Percentiles rank a stretch among this genome's conserved stretches.
Evolutionary conservation across 1,284 basidiomycete genomes (phyloP).

Genomic region (Trichosporon ovoides): DNA sequence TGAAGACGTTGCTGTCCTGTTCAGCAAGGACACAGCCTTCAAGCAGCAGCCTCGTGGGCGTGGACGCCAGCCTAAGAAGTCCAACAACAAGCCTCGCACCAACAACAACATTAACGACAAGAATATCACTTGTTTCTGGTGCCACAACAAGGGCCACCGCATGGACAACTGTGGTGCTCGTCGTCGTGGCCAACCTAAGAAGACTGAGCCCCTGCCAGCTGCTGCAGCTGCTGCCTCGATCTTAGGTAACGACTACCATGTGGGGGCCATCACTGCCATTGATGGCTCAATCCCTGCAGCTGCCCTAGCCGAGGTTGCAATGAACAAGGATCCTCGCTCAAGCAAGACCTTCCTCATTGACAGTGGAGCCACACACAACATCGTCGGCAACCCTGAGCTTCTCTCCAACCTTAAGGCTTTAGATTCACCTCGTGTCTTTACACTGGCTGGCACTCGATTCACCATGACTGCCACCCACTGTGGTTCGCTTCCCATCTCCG

Average conservation of each 20-base stretch:
- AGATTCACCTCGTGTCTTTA: background rate
- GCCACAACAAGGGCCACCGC: constrained; percentile 1
- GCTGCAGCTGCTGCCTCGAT: background rate
- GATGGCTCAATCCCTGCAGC: background rate
- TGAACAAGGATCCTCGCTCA: background rate
- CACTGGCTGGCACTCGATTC: constrained; percentile 1
- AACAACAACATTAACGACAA: no score
- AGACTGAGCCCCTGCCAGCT: no score
- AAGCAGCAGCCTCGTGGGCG: no score
- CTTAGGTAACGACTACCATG: no score
- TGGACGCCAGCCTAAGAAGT: background rate
- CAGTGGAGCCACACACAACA: constrained; percentile 8
- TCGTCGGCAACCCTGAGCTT: background rate
- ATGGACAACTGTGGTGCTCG: background rate
- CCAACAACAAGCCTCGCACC: no score
- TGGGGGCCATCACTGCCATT: background rate
- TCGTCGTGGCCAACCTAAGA: background rate
- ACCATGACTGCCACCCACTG: background rate
- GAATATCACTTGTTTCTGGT: constrained; percentile 2
- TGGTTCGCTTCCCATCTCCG: background rate
- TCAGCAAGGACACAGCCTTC: background rate
- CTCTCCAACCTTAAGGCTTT: background rate
- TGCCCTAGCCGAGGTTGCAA: background rate
- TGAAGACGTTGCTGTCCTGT: background rate
- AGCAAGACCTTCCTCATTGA: background rate